Base-by-base conservation (phyloP, 2,329 filamentous ascomycete genomes). In the Clonostachys byssicola region DNA sequence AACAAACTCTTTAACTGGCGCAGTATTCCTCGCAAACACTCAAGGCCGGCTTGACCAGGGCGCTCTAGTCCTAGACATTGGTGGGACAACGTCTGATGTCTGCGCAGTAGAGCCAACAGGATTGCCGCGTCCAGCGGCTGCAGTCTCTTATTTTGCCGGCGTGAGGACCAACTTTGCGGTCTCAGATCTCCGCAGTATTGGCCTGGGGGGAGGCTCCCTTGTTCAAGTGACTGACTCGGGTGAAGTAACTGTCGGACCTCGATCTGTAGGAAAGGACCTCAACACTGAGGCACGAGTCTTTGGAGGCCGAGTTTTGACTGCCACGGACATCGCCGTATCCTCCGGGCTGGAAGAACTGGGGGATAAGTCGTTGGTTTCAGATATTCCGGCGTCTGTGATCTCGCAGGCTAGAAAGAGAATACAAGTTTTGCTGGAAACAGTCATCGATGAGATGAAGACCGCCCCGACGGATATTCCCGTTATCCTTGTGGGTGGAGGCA, bases 71-170 rank as follows among this genome's bases (percentile, higher is more conserved):
- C 70, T 82, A 3, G 80, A 84, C 52, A 73, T 84, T 30, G 80
- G 81, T 7, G 80, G 80, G 13, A 84, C 81, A 0, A 84, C 80
- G 0, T 79, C 78, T 3, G 81, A 85, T 57, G 74, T 83, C 9
- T 79, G 80, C 23, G 68, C 78, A 1, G 59, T 85, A 3, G 64
- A 81, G 2, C 73, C 77, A 0, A 80, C 74, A 3, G 81, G 81
- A 0, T 83, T 83, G 42, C 81, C 81, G 0, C 70, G 80, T 18
- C 79, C 83, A 51, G 78, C 81, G 5, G 72, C 78, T 0, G 77
- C 75, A 0, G 83, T 78, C 45, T 75, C 78, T 10, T 74, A 80
- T 46, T 67, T 85, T 6, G 78, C 73, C 3, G 79, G 80, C 2
- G 78, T 84, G 0, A 66, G 78, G 12, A 81, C 79, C 40, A 80